Base-by-base conservation (phyloP, 1,284 basidiomycete species). In the Malassezia pachydermatis region DNA sequence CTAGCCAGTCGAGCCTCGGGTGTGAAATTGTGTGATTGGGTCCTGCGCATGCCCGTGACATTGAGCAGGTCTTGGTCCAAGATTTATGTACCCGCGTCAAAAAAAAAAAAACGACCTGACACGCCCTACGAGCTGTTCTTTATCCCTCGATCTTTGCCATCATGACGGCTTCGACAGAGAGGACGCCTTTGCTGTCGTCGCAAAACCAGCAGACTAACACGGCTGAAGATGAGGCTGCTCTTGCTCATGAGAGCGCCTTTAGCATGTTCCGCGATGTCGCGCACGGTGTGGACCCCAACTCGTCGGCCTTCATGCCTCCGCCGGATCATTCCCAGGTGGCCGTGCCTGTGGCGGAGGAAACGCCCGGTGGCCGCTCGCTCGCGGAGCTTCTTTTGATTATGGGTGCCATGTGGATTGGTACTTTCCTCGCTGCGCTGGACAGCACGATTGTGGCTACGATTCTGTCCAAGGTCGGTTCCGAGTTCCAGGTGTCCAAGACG, bases 361-460 rank as follows among this genome's bases (percentile, higher is more conserved):
- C 48, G 14, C 44, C 45, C 13, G 57, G 59, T 23, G 48, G 53
- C 8, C 45, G 58, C 34, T 52, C 55, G 3, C 56, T 65, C 5
- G 23, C 57, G 30, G 65, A 65, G 28, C 52, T 67, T 34, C 57
- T 66, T 45, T 46, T 68, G 39, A 62, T 68, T 53, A 61, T 68
- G 63, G 54, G 64, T 22, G 62, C 67, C 37, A 65, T 70, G 64
- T 70, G 67, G 67, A 65, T 70, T 45, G 67, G 67, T 27, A 61
- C 56, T 6, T 66, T 67, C 48, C 46, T 68, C 24, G 58, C 62
- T 14, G 64, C 65, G 7, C 53, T 68, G 23, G 67, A 70, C 46
- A 63, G 66, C 16, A 69, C 67, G 35, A 67, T 68, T 17, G 66
- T 70, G 1, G 67, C 67, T 1, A 68, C 64, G 39, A 69, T 70